Conservation (phyloP, 2,329 filamentous ascomycete species). For the Fusarium neocosmosporiellum region DNA sequence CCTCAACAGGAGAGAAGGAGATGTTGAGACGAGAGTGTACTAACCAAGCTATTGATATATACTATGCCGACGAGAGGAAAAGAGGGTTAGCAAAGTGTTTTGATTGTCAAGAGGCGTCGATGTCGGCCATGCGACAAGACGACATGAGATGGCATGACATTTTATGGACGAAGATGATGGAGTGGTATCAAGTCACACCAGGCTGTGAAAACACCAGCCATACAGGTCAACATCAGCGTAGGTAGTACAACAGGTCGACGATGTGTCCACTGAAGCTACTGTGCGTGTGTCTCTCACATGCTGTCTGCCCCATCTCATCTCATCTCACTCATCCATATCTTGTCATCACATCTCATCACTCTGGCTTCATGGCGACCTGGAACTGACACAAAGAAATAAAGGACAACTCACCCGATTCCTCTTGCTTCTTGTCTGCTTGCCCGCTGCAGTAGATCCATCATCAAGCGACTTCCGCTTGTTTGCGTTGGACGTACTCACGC, state of each 20-base stretch:
- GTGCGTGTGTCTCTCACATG: neutral
- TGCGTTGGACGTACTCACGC: constrained; percentile 38
- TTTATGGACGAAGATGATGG: neutral
- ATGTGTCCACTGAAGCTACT: neutral
- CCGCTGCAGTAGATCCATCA: constrained; percentile 48
- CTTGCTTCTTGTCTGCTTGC: constrained; percentile 69
- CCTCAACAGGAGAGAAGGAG: neutral
- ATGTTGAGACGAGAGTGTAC: constrained; percentile 36
- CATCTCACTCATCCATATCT: constrained; percentile 1
- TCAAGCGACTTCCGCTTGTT: constrained; percentile 55
- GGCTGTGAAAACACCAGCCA: constrained; percentile 3
- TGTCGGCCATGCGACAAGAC: neutral
- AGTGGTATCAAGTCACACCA: neutral
- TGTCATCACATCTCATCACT: constrained; percentile 8
- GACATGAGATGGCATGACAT: neutral
- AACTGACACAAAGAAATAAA: constrained; percentile 13
- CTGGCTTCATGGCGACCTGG: neutral
- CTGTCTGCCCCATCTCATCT: constrained; percentile 3
- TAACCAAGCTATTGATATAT: constrained; percentile 72
- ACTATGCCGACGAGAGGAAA: constrained; percentile 50
- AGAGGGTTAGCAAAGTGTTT: constrained; percentile 31
- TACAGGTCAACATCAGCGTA: neutral
- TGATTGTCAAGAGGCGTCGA: neutral
- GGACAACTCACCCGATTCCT: constrained; percentile 64
- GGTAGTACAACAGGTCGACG: constrained; percentile 14